A percentile compares a stretch with the other conserved stretches of the same genome.
Evolutionary conservation across 805 yeast genomes (phyloP).

Genomic region (Candida adriatica): DNA sequence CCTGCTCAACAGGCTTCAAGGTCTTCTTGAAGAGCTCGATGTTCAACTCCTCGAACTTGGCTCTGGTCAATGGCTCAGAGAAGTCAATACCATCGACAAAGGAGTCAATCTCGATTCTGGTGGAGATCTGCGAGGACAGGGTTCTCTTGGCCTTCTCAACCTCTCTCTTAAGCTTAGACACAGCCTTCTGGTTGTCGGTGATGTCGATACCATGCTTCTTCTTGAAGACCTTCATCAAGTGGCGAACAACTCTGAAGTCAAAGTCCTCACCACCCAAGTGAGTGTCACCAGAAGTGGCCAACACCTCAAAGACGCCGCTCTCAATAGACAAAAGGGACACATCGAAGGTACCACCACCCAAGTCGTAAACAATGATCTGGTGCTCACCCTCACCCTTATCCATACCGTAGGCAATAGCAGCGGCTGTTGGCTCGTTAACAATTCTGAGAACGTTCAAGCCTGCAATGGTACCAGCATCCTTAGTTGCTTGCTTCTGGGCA

Average conservation of each 20-base stretch:
- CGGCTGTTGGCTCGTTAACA: conserved; percentile 94
- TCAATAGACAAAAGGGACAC: conserved; percentile 83
- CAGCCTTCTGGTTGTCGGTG: conserved; percentile 72
- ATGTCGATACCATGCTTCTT: conserved; percentile 88
- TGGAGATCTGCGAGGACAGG: conserved; percentile 89
- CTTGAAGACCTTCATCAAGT: conserved; percentile 81
- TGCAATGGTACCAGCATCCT: conserved; percentile 89
- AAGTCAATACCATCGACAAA: conserved; percentile 93
- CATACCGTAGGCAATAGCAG: conserved; percentile 95
- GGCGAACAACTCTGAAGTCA: conserved; percentile 82
- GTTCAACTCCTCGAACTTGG: conserved; percentile 96
- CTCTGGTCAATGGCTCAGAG: conserved; percentile 92
- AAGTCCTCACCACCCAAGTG: conserved; percentile 98
- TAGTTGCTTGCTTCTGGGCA: conserved; percentile 92
- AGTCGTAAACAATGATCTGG: conserved; percentile 86
- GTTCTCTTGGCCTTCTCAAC: conserved; percentile 98
- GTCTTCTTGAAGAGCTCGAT: conserved; percentile 90
- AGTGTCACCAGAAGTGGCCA: conserved; percentile 94
- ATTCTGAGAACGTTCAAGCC: conserved; percentile 85
- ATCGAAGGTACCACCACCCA: conserved; percentile 98
- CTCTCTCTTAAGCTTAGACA: conserved; percentile 93
- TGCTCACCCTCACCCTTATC: conserved; percentile 78
- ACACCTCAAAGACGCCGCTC: conserved; percentile 87
- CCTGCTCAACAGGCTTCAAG: conserved; percentile 93
- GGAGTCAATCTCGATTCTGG: conserved; percentile 94